Conservation (phyloP, 305 asterid species). For the Fraxinus greggii region DNA sequence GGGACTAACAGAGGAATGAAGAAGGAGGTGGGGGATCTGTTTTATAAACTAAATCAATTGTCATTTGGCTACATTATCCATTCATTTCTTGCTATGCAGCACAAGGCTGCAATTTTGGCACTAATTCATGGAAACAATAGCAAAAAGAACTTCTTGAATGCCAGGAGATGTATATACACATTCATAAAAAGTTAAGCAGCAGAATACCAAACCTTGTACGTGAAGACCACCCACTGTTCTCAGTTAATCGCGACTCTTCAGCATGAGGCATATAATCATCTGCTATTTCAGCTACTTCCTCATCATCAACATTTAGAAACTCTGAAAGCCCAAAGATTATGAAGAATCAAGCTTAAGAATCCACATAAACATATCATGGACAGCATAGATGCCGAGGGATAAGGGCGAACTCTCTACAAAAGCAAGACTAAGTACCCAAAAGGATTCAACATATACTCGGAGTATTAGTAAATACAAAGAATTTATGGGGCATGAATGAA, state of each 20-base stretch:
- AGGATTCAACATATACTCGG: background rate
- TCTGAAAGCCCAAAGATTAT: conserved; percentile 48
- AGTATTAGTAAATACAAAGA: background rate
- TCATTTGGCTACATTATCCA: background rate
- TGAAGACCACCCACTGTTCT: conserved; percentile 98
- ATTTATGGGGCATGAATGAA: background rate
- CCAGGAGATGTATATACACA: background rate
- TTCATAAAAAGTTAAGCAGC: background rate
- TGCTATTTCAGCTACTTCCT: conserved; percentile 63
- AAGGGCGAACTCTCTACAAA: background rate
- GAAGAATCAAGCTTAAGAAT: background rate
- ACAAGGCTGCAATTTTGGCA: background rate
- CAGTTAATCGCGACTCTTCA: conserved; percentile 57
- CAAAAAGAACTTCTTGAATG: background rate
- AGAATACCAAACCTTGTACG: conserved; percentile 69
- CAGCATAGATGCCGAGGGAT: background rate
- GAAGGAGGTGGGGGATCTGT: background rate
- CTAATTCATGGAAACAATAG: background rate
- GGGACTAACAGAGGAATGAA: background rate
- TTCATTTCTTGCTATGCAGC: background rate
- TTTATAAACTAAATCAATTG: background rate
- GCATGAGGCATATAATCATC: conserved; percentile 61
- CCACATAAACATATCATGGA: background rate
- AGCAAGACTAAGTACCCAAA: background rate
- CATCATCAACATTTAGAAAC: conserved; percentile 84